Base-by-base conservation (phyloP, 2,329 filamentous ascomycete species). In the Fusarium penzigii region DNA sequence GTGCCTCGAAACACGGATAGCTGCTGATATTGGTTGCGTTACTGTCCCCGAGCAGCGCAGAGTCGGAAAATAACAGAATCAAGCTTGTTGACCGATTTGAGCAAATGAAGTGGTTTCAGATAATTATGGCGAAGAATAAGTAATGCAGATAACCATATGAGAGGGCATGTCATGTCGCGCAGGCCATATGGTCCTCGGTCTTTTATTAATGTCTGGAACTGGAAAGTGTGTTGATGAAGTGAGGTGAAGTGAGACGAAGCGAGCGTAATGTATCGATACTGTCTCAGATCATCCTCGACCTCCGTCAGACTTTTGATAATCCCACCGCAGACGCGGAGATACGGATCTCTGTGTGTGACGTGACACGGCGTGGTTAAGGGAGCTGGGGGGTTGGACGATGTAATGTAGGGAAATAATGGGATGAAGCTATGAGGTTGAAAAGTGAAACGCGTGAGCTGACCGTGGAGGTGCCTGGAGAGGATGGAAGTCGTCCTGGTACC, bases 181-280 rank as follows among this genome's bases (percentile, higher is more conserved):
- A 51, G 51, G 43, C 52, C 51, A 60, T 56, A 53, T 57, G 53
- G 49, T 38, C 13, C 54, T 46, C 32, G 48, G 44, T 44, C 36
- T 46, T 17, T 43, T 51, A 42, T 45, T 58, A 44, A 39, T 51
- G 45, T 36, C 17, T 42, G 39, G 48, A 11, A 49, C 17, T 42
- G 39, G 48, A 11, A 49, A 42, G 29, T 29, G 41, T 29, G 46
- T 47, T 44, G 46, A 44, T 46, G 36, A 34, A 55, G 45, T 47
- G 42, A 20, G 38, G 16, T 41, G 11, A 12, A 29, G 29, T 7
- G 11, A 2, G 29, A 17, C 10, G 10, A 16, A 42, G 43, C 48
- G 32, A 49, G 17, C 25, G 16, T 7, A 29, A 25, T 7, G n/a
- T n/a, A 25, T 4, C 20, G 20, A 25, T 25, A 25, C 20, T 5